A percentile compares a stretch with the other conserved stretches of the same genome.
Evolutionary conservation across 192 early-diverging fungal species (phyloP).

Genomic region (Chytriomyces hyalinus): DNA sequence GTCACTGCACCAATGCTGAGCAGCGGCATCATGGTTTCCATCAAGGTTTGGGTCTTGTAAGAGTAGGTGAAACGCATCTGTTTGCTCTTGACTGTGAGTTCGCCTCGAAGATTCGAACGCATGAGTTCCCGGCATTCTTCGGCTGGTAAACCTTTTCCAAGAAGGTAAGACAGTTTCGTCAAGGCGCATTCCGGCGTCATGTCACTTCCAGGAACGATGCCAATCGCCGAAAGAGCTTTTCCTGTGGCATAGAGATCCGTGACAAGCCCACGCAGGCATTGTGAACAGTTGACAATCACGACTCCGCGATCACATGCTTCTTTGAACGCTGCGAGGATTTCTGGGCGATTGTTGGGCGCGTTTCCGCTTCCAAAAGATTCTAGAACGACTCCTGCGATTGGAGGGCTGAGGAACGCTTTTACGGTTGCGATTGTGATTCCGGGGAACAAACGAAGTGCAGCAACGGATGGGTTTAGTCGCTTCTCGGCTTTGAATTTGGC

Average conservation of each 20-base stretch:
- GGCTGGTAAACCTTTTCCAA: slow-evolving; percentile 73
- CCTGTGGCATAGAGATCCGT: slow-evolving; percentile 91
- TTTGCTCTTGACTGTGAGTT: slow-evolving; percentile 77
- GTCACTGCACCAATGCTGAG: slow-evolving; percentile 6
- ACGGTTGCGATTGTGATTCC: slow-evolving; percentile 91
- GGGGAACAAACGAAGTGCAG: slow-evolving; percentile 88
- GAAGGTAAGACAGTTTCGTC: slow-evolving; percentile 92
- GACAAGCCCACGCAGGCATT: slow-evolving; percentile 79
- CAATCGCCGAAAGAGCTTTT: slow-evolving; percentile 75
- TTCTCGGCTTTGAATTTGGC: slow-evolving; percentile 85
- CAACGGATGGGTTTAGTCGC: slow-evolving; percentile 83
- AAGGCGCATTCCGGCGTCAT: slow-evolving; percentile 95
- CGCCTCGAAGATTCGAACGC: slow-evolving; percentile 86
- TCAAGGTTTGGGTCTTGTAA: slow-evolving; percentile 59
- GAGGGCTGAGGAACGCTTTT: slow-evolving; percentile 81
- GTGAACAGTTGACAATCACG: slow-evolving; percentile 96
- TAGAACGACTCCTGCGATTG: slow-evolving; percentile 88
- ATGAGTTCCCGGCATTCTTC: slow-evolving; percentile 79
- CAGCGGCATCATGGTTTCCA: slow-evolving; percentile 36
- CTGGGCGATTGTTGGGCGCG: slow-evolving; percentile 86
- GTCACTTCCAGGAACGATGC: slow-evolving; percentile 83
- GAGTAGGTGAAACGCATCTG: slow-evolving; percentile 72
- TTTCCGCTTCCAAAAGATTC: slow-evolving; percentile 98
- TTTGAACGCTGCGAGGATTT: slow-evolving; percentile 79
- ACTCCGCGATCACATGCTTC: slow-evolving; percentile 92